Base-by-base conservation (phyloP, 805 yeast genomes). In the Cyberlindnera euphorbiae region DNA sequence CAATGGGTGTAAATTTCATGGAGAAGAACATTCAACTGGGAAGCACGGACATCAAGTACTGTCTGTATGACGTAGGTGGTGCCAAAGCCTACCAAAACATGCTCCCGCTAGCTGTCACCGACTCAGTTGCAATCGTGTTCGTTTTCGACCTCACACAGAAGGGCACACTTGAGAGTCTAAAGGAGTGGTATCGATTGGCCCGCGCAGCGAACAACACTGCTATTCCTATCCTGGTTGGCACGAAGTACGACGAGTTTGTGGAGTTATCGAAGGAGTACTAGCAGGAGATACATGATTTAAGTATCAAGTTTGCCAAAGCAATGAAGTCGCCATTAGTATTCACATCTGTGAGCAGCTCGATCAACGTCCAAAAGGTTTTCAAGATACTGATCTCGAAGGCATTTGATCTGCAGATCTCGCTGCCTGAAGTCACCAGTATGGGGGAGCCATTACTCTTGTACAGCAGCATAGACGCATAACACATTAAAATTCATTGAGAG, bases 61-160 rank as follows among this genome's bases (percentile, higher is more conserved):
- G 93, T 16, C 81, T 90, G 22, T 90, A 96, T 95, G 98, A 90
- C 60, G 64, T 90, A 10, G 98, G 98, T 17, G 98, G 98, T 1
- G 95, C 89, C 51, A 75, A 85, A 35, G 97, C 93, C 59, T 90
- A 87, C 62, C 85, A 88, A 36, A 90, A 90, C 58, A 90, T 90
- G 98, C 66, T 93, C 26, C 96, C 97, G 16, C 67, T 90, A 39
- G 96, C 90, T 11, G 82, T 94, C 12, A 79, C 82, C 46, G 97
- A 89, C 44, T 93, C 97, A 0, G 93, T 88, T 11, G 95, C 96
- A 1, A 77, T 90, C 17, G 67, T 90, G 28, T 88, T 89, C 52
- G 78, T 85, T 80, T 90, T 83, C 66, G 97, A 90, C 60, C 64
- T 90, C 40, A 85, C 96, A 2, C 70, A 96, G 30, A 85, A 83